A percentile compares a stretch with the other conserved stretches of the same genome.
These are phyloP conservation scores for Psidium guajava DNA, from an alignment of 345 rosid genomes.

Conservation along the genomic window DNA sequence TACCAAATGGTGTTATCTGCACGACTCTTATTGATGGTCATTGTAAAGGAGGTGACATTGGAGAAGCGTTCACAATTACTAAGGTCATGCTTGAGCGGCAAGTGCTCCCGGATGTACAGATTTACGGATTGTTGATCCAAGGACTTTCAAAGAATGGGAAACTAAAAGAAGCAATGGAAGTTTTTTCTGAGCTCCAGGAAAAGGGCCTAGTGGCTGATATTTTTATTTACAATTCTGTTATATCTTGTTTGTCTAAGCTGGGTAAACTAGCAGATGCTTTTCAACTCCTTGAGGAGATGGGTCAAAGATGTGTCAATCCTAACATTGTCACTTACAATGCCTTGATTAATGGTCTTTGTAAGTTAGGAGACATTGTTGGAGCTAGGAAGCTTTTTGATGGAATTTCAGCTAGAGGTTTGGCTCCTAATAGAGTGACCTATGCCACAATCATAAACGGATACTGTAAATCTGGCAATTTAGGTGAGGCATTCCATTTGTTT, in stretches of 20 bases:
- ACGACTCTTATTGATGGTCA: conserved; percentile 45
- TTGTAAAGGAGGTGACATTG: conserved; percentile 45
- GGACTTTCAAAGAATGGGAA: conserved; percentile 54
- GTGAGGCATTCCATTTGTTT: conserved; percentile 44
- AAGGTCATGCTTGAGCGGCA: conserved; percentile 43
- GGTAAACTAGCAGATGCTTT: conserved; percentile 37
- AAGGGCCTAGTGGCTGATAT: conserved; percentile 54
- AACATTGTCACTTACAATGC: conserved; percentile 53
- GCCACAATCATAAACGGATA: conserved; percentile 59
- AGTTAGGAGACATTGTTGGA: conserved; percentile 39
- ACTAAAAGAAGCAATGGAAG: conserved; percentile 41
- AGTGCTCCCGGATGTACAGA: conserved; percentile 35
- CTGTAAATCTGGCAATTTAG: conserved; percentile 56
- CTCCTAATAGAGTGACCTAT: conserved; percentile 45
- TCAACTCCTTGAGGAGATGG: conserved; percentile 38
- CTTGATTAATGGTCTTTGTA: conserved; percentile 57
- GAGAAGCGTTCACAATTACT: conserved; percentile 42
- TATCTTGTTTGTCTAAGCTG: conserved; percentile 48
- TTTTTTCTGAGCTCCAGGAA: conserved; percentile 45
- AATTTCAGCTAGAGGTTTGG: conserved; percentile 45
- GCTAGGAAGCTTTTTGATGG: conserved; percentile 49
- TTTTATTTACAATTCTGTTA: conserved; percentile 50
- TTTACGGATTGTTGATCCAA: conserved; percentile 48
- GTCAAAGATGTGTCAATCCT: conserved; percentile 38
- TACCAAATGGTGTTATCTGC: conserved; percentile 48